A percentile compares a stretch with the other conserved stretches of the same genome.
Conservation (phyloP, 2,329 filamentous ascomycete genomes). For the Fusarium drepaniforme region DNA sequence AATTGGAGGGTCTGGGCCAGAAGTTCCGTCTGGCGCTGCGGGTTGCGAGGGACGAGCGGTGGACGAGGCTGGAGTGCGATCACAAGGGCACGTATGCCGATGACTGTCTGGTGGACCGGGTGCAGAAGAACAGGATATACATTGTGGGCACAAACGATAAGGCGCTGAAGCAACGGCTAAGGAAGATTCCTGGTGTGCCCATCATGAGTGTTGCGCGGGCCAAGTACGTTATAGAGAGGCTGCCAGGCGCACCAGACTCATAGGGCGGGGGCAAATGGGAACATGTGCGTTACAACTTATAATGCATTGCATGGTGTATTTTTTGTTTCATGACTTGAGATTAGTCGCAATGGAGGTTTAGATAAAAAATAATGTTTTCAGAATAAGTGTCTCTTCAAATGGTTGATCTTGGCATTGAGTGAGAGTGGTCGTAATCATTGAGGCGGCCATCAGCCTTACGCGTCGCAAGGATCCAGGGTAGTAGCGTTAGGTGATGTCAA, state of each 20-base stretch:
- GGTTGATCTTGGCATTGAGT: neutral
- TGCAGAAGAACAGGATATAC: conserved; percentile 81
- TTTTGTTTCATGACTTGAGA: neutral
- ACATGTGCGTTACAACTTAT: conserved; percentile 32
- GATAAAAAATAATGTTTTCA: neutral
- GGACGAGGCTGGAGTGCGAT: conserved; percentile 86
- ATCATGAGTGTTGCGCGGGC: conserved; percentile 86
- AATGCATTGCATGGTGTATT: conserved; percentile 16
- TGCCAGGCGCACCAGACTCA: conserved; percentile 83
- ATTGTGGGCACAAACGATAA: conserved; percentile 84
- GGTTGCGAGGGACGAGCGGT: conserved; percentile 91
- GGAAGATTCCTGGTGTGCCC: conserved; percentile 77
- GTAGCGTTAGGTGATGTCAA: neutral
- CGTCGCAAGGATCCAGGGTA: conserved; percentile 1
- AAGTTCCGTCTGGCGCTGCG: conserved; percentile 89
- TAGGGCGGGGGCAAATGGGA: conserved; percentile 27
- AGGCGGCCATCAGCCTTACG: conserved; percentile 1
- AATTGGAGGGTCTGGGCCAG: conserved; percentile 88
- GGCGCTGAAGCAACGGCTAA: conserved; percentile 83
- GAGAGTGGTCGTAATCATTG: neutral
- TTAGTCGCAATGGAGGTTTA: neutral
- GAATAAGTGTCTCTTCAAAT: neutral
- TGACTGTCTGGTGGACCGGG: conserved; percentile 84
- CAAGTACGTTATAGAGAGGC: conserved; percentile 94
- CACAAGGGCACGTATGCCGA: conserved; percentile 89